Conservation (phyloP, 129 eudicot species). For the Flaveria trinervia region DNA sequence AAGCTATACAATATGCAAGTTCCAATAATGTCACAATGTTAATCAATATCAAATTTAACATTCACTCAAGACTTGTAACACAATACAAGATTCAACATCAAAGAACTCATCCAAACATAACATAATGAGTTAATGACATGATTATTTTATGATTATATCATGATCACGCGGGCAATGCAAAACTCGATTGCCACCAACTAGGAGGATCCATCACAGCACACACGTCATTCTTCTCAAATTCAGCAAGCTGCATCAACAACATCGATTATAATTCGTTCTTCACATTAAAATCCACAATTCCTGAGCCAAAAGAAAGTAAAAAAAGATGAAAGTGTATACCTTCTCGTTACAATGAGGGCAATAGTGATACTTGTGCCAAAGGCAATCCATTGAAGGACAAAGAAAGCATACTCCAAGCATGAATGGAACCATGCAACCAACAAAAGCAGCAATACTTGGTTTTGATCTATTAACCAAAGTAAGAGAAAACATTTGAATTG, state of each 20-base stretch:
- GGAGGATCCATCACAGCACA: slow-evolving; percentile 96
- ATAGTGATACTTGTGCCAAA: slow-evolving; percentile 96
- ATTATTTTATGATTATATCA: background rate
- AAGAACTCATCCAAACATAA: slow-evolving; percentile 27
- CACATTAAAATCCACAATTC: background rate
- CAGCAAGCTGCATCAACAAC: slow-evolving; percentile 63
- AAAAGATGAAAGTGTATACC: slow-evolving; percentile 35
- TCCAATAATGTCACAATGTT: slow-evolving; percentile 14
- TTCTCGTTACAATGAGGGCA: slow-evolving; percentile 86
- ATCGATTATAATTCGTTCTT: background rate
- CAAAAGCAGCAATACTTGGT: slow-evolving; percentile 82
- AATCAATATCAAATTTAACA: slow-evolving; percentile 8
- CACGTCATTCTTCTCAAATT: slow-evolving; percentile 75
- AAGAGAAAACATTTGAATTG: background rate
- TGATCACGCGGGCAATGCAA: slow-evolving; percentile 66
- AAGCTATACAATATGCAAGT: slow-evolving; percentile 20
- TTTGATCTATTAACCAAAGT: slow-evolving; percentile 58
- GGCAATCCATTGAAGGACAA: slow-evolving; percentile 94
- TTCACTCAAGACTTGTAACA: slow-evolving; percentile 20
- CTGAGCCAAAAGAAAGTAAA: background rate
- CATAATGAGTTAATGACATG: background rate
- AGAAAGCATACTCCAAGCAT: slow-evolving; percentile 94
- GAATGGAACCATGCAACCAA: slow-evolving; percentile 94
- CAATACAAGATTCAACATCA: slow-evolving; percentile 17
- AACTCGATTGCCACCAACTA: slow-evolving; percentile 62